Evolutionary conservation across 2,329 filamentous ascomycete genomes (phyloP).

Genomic region (Aspergillus awamori): DNA sequence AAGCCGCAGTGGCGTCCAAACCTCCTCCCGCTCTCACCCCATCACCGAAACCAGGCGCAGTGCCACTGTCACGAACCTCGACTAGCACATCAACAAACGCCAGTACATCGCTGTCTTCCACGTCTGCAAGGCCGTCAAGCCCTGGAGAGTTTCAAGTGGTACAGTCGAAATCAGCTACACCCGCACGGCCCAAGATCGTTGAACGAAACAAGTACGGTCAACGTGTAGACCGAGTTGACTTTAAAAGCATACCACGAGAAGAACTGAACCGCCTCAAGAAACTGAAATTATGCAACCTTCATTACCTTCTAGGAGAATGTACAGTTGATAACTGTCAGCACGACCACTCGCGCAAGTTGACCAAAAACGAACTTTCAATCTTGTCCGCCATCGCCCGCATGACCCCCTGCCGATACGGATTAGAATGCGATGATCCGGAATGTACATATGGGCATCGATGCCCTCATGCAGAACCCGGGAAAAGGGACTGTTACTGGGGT

Average conservation of each 20-base stretch:
- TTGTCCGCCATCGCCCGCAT: constrained; percentile 63
- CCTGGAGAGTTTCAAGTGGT: constrained; percentile 44
- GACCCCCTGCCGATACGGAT: constrained; percentile 63
- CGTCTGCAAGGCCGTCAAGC: constrained; percentile 41
- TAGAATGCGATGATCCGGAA: constrained; percentile 59
- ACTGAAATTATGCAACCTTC: constrained; percentile 65
- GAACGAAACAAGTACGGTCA: constrained; percentile 62
- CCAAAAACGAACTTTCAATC: constrained; percentile 56
- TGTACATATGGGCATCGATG: constrained; percentile 69
- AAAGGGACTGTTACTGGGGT: constrained; percentile 60
- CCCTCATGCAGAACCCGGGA: constrained; percentile 56
- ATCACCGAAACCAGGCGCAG: constrained; percentile 39
- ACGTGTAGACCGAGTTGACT: constrained; percentile 58
- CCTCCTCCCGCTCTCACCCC: constrained; percentile 37
- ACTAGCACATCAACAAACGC: constrained; percentile 44
- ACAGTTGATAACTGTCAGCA: constrained; percentile 57
- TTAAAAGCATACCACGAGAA: constrained; percentile 55
- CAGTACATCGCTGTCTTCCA: constrained; percentile 37
- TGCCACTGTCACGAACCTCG: constrained; percentile 39
- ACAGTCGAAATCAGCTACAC: constrained; percentile 37
- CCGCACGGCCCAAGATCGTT: constrained; percentile 42
- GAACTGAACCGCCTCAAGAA: constrained; percentile 64
- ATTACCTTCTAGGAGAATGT: constrained; percentile 62
- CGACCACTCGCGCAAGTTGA: constrained; percentile 59
- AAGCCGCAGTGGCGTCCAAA: constrained; percentile 32